phyloP scores from a whole-genome alignment of 2,329 filamentous ascomycete species.

The Apiospora sp. region DNA sequence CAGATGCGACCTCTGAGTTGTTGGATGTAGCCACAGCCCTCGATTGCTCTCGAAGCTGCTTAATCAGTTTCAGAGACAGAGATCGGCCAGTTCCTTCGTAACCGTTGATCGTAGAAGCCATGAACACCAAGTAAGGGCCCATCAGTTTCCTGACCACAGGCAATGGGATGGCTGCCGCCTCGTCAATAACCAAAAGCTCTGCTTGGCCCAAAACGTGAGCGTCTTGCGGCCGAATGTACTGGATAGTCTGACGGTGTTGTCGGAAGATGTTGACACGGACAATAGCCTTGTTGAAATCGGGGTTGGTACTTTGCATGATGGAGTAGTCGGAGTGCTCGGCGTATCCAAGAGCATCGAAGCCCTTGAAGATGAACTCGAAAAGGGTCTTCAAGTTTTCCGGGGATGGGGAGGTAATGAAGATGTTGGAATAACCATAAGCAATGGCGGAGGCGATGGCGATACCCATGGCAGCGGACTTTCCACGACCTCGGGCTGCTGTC shows the following conservation, averaged over 20 bases:
- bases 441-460: slow-evolving; percentile 93
- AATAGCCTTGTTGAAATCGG: slow-evolving; percentile 98
- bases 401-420: slow-evolving; percentile 97
- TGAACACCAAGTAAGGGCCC: slow-evolving; percentile 97
- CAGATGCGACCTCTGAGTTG: slow-evolving; percentile 62
- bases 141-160: slow-evolving; percentile 93
- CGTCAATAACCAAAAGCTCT: slow-evolving; percentile 94
- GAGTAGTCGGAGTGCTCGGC: slow-evolving; percentile 96
- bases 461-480: slow-evolving; percentile 95
- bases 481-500: slow-evolving; percentile 91
- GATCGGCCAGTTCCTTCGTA: slow-evolving; percentile 98
- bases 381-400: slow-evolving; percentile 98
- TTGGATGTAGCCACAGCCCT: slow-evolving; percentile 65
- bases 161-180: slow-evolving; percentile 94
- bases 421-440: slow-evolving; percentile 97
- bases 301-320: slow-evolving; percentile 97
- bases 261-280: slow-evolving; percentile 95
- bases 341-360: slow-evolving; percentile 93
- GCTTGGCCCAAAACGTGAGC: slow-evolving; percentile 94
- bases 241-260: slow-evolving; percentile 95
- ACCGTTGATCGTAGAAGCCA: slow-evolving; percentile 99
- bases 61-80: slow-evolving; percentile 93
- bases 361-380: slow-evolving; percentile 98
- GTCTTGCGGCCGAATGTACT: slow-evolving; percentile 97
- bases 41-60: slow-evolving; percentile 91